A percentile compares a stretch with the other conserved stretches of the same genome.
These are phyloP conservation scores for Hansenula lynferdii DNA, from an alignment of 1,139 yeast genomes.

Conservation along the genomic window DNA sequence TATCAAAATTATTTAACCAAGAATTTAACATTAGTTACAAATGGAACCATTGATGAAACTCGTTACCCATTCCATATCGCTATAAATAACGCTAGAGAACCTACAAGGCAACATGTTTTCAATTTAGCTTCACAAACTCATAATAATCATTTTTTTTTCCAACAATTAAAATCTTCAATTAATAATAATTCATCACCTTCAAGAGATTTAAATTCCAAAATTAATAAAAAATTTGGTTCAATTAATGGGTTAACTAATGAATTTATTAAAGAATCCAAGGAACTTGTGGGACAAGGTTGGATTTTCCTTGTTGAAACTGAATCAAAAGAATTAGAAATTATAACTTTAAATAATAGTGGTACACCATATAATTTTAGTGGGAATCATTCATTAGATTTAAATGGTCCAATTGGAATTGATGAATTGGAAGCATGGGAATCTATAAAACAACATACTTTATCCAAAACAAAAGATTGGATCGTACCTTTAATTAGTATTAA, in stretches of 20 bases:
- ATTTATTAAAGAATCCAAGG: conserved; percentile 38
- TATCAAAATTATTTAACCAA: conserved; percentile 68
- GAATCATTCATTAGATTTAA: conserved; percentile 71
- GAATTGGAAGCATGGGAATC: conserved; percentile 45
- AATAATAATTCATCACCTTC: conserved; percentile 39
- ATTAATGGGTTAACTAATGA: conserved; percentile 32
- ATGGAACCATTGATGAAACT: conserved; percentile 76
- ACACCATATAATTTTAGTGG: conserved; percentile 82
- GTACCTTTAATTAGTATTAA: conserved; percentile 78
- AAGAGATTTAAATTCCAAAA: conserved; percentile 33
- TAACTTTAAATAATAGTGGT: conserved; percentile 79
- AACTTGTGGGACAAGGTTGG: conserved; percentile 71
- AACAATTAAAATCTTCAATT: conserved; percentile 44
- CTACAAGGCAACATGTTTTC: conserved; percentile 67
- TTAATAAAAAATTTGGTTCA: conserved; percentile 18
- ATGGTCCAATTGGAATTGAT: conserved; percentile 57
- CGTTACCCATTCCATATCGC: conserved; percentile 75
- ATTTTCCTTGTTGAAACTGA: conserved; percentile 75
- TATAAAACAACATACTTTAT: conserved; percentile 39
- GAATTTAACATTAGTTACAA: conserved; percentile 64
- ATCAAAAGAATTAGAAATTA: conserved; percentile 58
- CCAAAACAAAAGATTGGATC: conserved; percentile 49
- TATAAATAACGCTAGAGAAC: conserved; percentile 64
- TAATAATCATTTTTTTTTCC: conserved; percentile 86
- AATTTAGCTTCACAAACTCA: conserved; percentile 90